Base-by-base conservation (phyloP, 148 eudicot genomes). In the Agrostemma githago region DNA sequence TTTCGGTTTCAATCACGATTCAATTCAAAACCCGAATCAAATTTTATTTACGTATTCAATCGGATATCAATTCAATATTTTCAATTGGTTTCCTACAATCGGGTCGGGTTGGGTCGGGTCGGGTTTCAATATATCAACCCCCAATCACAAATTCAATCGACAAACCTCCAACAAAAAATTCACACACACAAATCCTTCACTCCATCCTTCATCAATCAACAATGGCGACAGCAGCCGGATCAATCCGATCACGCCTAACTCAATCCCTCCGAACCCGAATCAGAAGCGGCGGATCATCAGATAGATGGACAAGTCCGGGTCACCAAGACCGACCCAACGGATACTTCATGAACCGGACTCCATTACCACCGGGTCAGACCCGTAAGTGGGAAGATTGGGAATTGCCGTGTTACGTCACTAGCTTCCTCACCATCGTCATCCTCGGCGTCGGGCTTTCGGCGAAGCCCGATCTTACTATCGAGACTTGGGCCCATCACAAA, bases 301-400 rank as follows among this genome's bases (percentile, higher is more conserved):
- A 84, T 82, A 83, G 96, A 11, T 95, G 97, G 97, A 48, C 89
- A 0, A 80, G 76, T 39, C 90, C 99, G 1, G 99, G 99, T 20
- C 99, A 95, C 88, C 97, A 95, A 70, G 94, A 92, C 7, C 83
- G 89, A 2, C 99, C 99, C 77, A 92, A 95, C 74, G 99, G 99
- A 3, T 95, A 87, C 86, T 81, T 92, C 84, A 76, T 89, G 72
- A 90, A 88, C 82, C 85, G 92, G 8, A 77, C 89, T 0, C 99
- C 99, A 6, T 83, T 76, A 5, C 92, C 97, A 9, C 90, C 97
- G 0, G 99, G 99, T 1, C 89, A 90, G 20, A 73, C 93, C 5
- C 80, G 97, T 3, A 88, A 87, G 53, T 95, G 99, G 99, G 99
- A 95, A 69, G 99, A 95, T 48, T 95, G 97, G 97, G 99, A 95